Base-by-base conservation (phyloP, 1,284 basidiomycete species). In the Agaricales sp. region DNA sequence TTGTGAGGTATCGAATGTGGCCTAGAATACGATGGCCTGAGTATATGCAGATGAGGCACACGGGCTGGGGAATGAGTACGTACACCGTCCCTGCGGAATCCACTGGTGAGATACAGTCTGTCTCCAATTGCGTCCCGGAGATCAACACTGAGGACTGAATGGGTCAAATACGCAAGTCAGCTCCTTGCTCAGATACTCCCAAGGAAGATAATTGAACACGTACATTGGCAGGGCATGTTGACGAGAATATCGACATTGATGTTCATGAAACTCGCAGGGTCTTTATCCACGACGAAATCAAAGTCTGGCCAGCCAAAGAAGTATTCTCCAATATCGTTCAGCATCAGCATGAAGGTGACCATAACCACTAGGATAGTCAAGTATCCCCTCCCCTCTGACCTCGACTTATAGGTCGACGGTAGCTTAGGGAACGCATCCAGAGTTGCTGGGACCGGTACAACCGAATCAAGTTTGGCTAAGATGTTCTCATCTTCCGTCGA, bases 91-190 rank as follows among this genome's bases (percentile, higher is more conserved):
- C 93, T 83, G 45, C 75, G 80, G 61, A 98, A 84, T 30, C 83
- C 83, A 52, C 85, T 82, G 56, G 77, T 92, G 50, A 98, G 75
- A 62, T 88, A 90, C 23, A 98, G 62, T 30, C 93, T 73, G 62
- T 99, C 95, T 1, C 95, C 95, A 4, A 95, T 78, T 0, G 89
- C 89, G 63, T 99, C 95, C 47, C 93, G 74, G 46, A 99, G 66
- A 62, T 98, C 95, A 19, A 98, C 82, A 46, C 82, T 87, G 48
- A 99, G 70, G 61, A 74, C 90, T 93, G 56, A 47, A 30, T 30
- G 26, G 50, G 48, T 51, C 25, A 41, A 50, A 30, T 6, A 18
- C 16, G 44, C 55, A 16, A 52, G 47, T 16, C n/a, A n/a, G n/a
- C n/a, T n/a, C n/a, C n/a, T n/a, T n/a, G 46, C 47, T 11, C 46